Evolutionary conservation across 2,329 filamentous ascomycete genomes (phyloP).

Genomic region (Ophiostoma australiae): DNA sequence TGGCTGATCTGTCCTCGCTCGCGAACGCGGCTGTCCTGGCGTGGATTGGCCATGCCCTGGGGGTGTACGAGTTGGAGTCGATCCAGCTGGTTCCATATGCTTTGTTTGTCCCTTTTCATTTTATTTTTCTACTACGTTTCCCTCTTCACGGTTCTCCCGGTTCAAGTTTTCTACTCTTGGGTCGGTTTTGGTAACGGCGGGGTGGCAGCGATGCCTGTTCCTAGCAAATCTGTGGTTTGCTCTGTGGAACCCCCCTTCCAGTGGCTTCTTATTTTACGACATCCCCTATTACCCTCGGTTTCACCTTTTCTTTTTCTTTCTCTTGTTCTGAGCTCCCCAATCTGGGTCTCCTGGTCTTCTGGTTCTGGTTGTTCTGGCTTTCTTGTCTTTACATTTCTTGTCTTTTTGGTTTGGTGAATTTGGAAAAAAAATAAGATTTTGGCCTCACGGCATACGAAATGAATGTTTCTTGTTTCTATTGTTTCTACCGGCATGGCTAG

Average conservation of each 20-base stretch:
- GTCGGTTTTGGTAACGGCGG: slow-evolving; percentile 11
- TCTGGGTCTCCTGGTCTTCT: neutral
- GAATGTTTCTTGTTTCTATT: slow-evolving; percentile 17
- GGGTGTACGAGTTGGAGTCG: neutral
- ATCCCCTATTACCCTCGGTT: neutral
- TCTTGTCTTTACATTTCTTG: neutral
- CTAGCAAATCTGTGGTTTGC: neutral
- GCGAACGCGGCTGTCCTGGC: neutral
- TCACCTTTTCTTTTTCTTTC: neutral
- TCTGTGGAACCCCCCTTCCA: slow-evolving; percentile 1
- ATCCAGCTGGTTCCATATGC: neutral
- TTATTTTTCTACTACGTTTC: neutral
- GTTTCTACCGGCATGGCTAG: neutral
- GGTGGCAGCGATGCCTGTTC: slow-evolving; percentile 24
- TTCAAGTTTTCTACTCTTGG: slow-evolving; percentile 11
- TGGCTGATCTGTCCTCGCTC: neutral
- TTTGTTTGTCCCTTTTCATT: neutral
- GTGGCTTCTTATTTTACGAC: slow-evolving; percentile 3
- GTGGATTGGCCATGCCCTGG: neutral
- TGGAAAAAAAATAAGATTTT: slow-evolving; percentile 23
- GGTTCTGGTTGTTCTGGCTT: neutral
- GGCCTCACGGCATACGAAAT: slow-evolving; percentile 28
- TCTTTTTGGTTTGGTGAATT: slow-evolving; percentile 17
- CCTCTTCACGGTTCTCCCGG: neutral
- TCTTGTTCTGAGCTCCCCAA: neutral